Evolutionary conservation across 2,329 filamentous ascomycete species (phyloP), one percentile per base, ranked within the genome.

Genomic region (Ascochyta lentis): DNA sequence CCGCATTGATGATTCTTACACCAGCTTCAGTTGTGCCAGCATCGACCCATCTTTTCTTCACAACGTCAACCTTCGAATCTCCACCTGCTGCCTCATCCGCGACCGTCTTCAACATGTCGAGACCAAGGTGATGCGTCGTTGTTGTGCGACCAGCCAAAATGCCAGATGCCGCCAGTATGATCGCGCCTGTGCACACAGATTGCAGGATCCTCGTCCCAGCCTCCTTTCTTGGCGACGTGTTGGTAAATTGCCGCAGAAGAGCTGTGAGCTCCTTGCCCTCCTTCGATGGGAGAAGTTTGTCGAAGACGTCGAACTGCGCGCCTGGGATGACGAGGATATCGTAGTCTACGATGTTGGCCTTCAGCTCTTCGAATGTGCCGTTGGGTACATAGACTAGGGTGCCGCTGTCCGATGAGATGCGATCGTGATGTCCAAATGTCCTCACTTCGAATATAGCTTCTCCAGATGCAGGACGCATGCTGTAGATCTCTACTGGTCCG

Each of bases 241-340:
- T 37, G 3, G 54, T 49, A 34, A 74, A 75, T 24, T 58, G 66
- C 39, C 52, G 52, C 1, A 75, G 53, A 15, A 74, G 42, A 4
- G 51, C 58, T 6, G 39, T 22, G 3, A 70, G 56, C 29, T 61
- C 56, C 37, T 58, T 60, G 1, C 60, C 70, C 12, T 63, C 51
- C 5, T 71, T 58, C 6, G 62, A 60, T 0, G 55, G 43, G 1
- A 72, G 46, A 7, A 77, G 45, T 1, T 63, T 51, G 3, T 61
- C 44, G n/a, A 78, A 44, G 4, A 64, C 54, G 0, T 68, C 60
- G 1, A 68, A 65, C 3, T 61, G 50, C 1, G 70, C 73, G 12
- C 77, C 77, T 0, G 77, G 77, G 8, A 79, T 67, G 13, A 79
- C 55, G 3, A 79, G 63, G 19, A 79, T 72, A 48, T 79, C 74